phyloP scores from a whole-genome alignment of 176 grass and related monocot species.

The Metroxylon sagu region DNA sequence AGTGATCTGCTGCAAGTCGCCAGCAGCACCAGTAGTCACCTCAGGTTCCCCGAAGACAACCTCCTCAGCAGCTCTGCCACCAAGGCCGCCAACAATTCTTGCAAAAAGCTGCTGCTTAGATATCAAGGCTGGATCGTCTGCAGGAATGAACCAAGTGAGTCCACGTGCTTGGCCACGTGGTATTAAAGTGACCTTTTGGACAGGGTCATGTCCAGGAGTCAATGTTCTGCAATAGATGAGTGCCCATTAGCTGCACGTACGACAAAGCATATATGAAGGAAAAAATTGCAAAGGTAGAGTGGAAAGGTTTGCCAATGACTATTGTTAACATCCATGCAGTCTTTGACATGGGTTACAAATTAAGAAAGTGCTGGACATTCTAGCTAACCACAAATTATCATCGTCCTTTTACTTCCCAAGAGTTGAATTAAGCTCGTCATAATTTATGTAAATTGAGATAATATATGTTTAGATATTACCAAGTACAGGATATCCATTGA shows the following conservation, averaged over 20 bases:
- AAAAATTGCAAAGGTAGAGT: too few relatives aligned
- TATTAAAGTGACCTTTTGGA: slow-evolving; percentile 94
- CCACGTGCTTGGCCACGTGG: slow-evolving; percentile 95
- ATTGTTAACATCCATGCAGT: too few relatives aligned
- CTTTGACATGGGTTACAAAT: too few relatives aligned
- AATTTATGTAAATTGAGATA: too few relatives aligned
- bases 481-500: too few relatives aligned
- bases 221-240: slow-evolving; percentile 62
- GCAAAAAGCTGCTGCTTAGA: slow-evolving; percentile 96
- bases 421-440: too few relatives aligned
- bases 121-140: slow-evolving; percentile 86
- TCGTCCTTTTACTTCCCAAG: too few relatives aligned
- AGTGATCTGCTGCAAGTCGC: slow-evolving; percentile 96
- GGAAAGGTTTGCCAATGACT: too few relatives aligned
- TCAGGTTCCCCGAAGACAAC: slow-evolving; percentile 95
- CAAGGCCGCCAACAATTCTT: slow-evolving; percentile 91
- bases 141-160: slow-evolving; percentile 97
- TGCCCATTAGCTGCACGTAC: not conserved
- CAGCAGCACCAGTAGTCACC: slow-evolving; percentile 96
- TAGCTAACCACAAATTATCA: too few relatives aligned
- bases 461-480: too few relatives aligned
- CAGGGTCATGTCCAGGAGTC: slow-evolving; percentile 85
- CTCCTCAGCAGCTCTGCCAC: slow-evolving; percentile 89
- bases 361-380: too few relatives aligned
- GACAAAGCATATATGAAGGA: not conserved